Conservation (phyloP, 805 yeast genomes). For the Candida bentonensis region DNA sequence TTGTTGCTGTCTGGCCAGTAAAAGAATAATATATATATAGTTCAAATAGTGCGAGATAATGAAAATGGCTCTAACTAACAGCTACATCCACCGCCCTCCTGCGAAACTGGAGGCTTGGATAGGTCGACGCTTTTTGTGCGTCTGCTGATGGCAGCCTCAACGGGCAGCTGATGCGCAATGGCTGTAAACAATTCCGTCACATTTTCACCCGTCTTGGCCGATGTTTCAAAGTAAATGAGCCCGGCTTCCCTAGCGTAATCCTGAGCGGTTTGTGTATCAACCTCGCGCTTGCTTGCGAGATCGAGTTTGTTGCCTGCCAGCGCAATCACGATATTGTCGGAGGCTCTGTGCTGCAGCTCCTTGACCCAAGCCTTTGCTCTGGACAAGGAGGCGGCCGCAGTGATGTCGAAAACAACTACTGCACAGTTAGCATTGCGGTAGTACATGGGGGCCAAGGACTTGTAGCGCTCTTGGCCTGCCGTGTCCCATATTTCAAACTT, state of each 20-base stretch:
- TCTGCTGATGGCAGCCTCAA: constrained; percentile 21
- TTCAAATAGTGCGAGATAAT: background rate
- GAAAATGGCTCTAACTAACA: constrained; percentile 15
- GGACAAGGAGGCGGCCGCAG: constrained; percentile 50
- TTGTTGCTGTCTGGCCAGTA: too few species aligned
- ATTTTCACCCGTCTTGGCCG: constrained; percentile 62
- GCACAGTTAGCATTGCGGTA: constrained; percentile 75
- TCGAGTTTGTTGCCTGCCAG: constrained; percentile 82
- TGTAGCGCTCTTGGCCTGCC: constrained; percentile 88
- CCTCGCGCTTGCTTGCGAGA: constrained; percentile 30
- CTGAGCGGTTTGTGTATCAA: constrained; percentile 26
- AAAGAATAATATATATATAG: background rate
- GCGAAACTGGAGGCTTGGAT: constrained; percentile 12
- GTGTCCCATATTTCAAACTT: constrained; percentile 65
- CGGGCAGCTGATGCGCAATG: constrained; percentile 35
- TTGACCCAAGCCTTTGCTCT: constrained; percentile 86
- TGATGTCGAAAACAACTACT: constrained; percentile 74
- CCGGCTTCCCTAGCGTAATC: constrained; percentile 43
- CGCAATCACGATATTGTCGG: constrained; percentile 59
- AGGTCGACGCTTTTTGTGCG: constrained; percentile 23
- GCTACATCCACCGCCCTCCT: constrained; percentile 19
- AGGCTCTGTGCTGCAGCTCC: constrained; percentile 77
- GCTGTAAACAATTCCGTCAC: constrained; percentile 33
- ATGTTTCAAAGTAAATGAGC: constrained; percentile 39
- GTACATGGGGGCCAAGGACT: constrained; percentile 71